phyloP scores from a whole-genome alignment of 1,139 yeast genomes.

The Lodderomyces oxycetoniae region DNA sequence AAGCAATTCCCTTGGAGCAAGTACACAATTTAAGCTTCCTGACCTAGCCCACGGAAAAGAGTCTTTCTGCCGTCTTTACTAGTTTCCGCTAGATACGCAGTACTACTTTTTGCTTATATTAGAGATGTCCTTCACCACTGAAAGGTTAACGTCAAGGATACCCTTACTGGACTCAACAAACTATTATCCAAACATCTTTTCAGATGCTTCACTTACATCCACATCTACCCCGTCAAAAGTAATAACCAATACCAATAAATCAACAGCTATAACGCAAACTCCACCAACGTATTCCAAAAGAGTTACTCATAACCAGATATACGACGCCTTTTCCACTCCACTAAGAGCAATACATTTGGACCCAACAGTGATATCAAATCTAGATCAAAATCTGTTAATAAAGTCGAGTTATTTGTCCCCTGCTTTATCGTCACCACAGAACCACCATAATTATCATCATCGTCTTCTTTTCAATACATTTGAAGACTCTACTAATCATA shows the following conservation, averaged over 20 bases:
- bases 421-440: constrained; percentile 47
- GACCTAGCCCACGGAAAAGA: too few species aligned
- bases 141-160: constrained; percentile 1
- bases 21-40: too few species aligned
- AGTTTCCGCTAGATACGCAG: too few species aligned
- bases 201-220: constrained; percentile 7
- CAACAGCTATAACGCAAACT: constrained; percentile 11
- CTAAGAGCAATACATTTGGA: constrained; percentile 10
- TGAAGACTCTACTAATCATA: not conserved
- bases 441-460: constrained; percentile 8
- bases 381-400: constrained; percentile 8
- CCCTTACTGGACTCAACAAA: constrained; percentile 6
- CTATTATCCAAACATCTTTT: not conserved
- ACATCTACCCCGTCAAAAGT: constrained; percentile 27
- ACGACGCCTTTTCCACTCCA: constrained; percentile 11
- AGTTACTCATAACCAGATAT: constrained; percentile 1
- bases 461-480: not conserved
- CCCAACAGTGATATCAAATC: constrained; percentile 10
- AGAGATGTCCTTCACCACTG: constrained; percentile 3
- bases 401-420: constrained; percentile 36
- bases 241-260: constrained; percentile 13
- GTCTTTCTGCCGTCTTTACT: too few species aligned
- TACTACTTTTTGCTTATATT: too few species aligned
- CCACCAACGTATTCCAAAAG: constrained; percentile 1
- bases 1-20: too few species aligned